Evolutionary conservation across 345 rosid genomes (phyloP).

Genomic region (Excoecaria cochinchinensis): DNA sequence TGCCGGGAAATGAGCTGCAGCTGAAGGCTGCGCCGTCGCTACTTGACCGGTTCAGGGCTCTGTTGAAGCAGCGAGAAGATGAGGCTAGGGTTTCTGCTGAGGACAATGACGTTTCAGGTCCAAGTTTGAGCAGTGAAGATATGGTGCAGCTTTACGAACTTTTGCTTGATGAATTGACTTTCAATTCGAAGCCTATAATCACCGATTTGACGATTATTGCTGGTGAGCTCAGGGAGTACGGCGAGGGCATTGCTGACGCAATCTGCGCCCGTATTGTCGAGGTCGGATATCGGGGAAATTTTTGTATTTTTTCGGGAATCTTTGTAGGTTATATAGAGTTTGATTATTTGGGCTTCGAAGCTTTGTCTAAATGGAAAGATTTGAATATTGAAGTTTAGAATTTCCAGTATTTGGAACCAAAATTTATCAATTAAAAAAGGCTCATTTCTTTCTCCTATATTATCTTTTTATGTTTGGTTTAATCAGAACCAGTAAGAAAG

Average conservation of each 20-base stretch:
- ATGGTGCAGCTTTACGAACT: slow-evolving; percentile 71
- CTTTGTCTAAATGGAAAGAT: neutral
- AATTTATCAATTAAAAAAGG: neutral
- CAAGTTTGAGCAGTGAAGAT: slow-evolving; percentile 43
- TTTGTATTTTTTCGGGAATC: neutral
- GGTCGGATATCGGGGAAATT: slow-evolving; percentile 39
- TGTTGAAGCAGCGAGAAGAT: slow-evolving; percentile 63
- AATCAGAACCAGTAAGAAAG: neutral
- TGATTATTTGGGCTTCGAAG: neutral
- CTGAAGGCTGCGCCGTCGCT: slow-evolving; percentile 61
- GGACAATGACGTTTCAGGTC: slow-evolving; percentile 25
- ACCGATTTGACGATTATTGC: slow-evolving; percentile 97
- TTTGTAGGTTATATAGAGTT: neutral
- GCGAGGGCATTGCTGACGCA: slow-evolving; percentile 79
- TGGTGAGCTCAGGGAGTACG: slow-evolving; percentile 77
- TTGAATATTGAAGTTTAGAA: neutral
- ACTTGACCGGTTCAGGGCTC: slow-evolving; percentile 60
- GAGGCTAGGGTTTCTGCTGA: slow-evolving; percentile 38
- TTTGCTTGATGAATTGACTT: slow-evolving; percentile 64
- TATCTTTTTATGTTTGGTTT: neutral
- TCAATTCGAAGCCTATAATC: slow-evolving; percentile 96
- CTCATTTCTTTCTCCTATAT: neutral
- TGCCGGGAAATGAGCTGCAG: slow-evolving; percentile 18
- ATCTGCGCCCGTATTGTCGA: slow-evolving; percentile 85
- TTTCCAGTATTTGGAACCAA: neutral